Evolutionary conservation across 495 filamentous ascomycete species (phyloP).

Genomic region (Xylona heveae): DNA sequence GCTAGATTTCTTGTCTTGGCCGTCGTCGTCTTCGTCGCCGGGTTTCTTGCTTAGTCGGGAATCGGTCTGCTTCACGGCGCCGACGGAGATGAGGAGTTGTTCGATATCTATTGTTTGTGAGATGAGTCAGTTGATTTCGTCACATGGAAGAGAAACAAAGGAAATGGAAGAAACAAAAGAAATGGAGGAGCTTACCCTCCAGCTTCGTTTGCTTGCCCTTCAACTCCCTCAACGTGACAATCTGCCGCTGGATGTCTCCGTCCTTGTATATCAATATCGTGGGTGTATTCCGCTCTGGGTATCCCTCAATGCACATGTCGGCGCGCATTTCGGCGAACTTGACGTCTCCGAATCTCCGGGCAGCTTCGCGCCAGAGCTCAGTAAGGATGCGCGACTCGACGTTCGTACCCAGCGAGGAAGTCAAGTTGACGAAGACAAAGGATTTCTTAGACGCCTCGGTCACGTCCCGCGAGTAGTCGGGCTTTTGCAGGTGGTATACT

Average conservation of each 20-base stretch:
- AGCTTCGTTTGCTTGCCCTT: constrained; percentile 46
- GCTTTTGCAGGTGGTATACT: constrained; percentile 85
- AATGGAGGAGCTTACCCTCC: constrained; percentile 23
- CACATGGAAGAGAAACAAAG: constrained; percentile 1
- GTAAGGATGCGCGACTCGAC: constrained; percentile 62
- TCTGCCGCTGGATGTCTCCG: constrained; percentile 72
- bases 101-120: constrained; percentile 32
- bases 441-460: constrained; percentile 61
- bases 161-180: constrained; percentile 1
- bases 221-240: constrained; percentile 67
- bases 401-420: constrained; percentile 53
- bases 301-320: constrained; percentile 87
- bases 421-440: constrained; percentile 72
- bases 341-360: constrained; percentile 66
- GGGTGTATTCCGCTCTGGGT: constrained; percentile 84
- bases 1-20: constrained; percentile 22
- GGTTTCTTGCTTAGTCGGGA: constrained; percentile 46
- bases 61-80: constrained; percentile 56
- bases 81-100: constrained; percentile 56
- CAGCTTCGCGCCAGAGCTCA: constrained; percentile 73
- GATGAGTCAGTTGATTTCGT: constrained; percentile 2
- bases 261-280: constrained; percentile 86
- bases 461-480: constrained; percentile 80
- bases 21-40: constrained; percentile 26
- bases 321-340: constrained; percentile 96